Evolutionary conservation across 2,329 filamentous ascomycete genomes (phyloP).

Genomic region (Aspergillus quadricinctus): DNA sequence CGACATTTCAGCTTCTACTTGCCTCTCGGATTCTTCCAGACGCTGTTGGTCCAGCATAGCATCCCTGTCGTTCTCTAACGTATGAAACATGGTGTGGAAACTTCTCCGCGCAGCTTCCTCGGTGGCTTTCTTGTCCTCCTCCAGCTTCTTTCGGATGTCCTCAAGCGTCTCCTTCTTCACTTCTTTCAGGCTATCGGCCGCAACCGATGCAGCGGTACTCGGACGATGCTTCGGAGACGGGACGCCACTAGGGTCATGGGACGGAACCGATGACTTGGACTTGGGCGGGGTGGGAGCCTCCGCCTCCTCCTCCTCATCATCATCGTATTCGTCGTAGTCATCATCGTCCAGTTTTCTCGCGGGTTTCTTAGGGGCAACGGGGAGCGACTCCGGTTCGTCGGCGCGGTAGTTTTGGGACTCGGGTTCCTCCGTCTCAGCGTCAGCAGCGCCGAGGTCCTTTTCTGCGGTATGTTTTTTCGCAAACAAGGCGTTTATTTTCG

Average conservation of each 20-base stretch:
- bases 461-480: conserved; percentile 37
- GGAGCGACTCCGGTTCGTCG: conserved; percentile 46
- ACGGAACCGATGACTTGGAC: conserved; percentile 47
- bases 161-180: conserved; percentile 65
- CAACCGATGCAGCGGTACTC: conserved; percentile 59
- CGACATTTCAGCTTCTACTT: conserved; percentile 93
- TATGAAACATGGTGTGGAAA: conserved; percentile 93
- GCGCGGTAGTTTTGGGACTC: conserved; percentile 40
- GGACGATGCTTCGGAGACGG: conserved; percentile 68
- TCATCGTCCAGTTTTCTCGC: conserved; percentile 75
- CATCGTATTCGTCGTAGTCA: conserved; percentile 65
- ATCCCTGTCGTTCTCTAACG: conserved; percentile 87
- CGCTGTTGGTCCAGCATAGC: conserved; percentile 98
- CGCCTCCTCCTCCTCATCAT: conserved; percentile 55
- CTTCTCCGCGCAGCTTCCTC: conserved; percentile 85
- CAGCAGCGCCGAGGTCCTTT: conserved; percentile 37
- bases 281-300: conserved; percentile 47
- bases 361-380: conserved; percentile 49
- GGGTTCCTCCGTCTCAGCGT: conserved; percentile 44
- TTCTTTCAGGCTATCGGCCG: conserved; percentile 56
- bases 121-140: conserved; percentile 84
- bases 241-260: conserved; percentile 55
- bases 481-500: conserved; percentile 74
- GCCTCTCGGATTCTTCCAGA: conserved; percentile 91
- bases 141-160: conserved; percentile 86